Base-by-base conservation (phyloP, 2,329 filamentous ascomycete genomes). In the Cordyceps javanica region DNA sequence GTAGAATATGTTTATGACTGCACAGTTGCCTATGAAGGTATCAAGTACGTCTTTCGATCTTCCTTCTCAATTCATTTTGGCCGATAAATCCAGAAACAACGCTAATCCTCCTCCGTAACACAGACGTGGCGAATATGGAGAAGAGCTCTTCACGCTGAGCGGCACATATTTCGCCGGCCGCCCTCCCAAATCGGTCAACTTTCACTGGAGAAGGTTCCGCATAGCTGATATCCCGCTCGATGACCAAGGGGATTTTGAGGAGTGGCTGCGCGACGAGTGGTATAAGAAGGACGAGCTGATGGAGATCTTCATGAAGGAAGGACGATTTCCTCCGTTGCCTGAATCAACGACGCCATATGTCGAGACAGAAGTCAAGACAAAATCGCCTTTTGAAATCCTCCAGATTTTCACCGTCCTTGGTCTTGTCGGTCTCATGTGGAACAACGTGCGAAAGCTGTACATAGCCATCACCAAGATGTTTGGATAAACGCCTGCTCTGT, bases 21-120 rank as follows among this genome's bases (percentile, higher is more conserved):
- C 72, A 97, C 94, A 0, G 87, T 99, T 58, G 92, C 91, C 5
- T 99, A 99, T 68, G 93, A 97, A 72, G 93, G 94, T 14, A 83
- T 96, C 44, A 89, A 90, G 87, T 93, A 82, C 79, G 90, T 87
- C 13, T 16, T 25, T 2, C 11, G 6, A 53, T 1, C 14, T 25
- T 9, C 7, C 8, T 16, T 34, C 7, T 7, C 6, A 14, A 34
- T 11, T 28, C 25, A 8, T 5, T 19, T 8, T 25, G 13, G 8
- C 3, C 19, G 36, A 16, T 28, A 30, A 6, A 7, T 8, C 23
- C 4, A 7, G 26, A 46, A 26, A 45, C 5, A 4, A 2, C 38
- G 32, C 39, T 57, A 57, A 57, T 10, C 10, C 28, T 14, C 8
- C n/a, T 19, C 9, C 36, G n/a, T 21, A 30, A 36, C 39, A 50